Evolutionary conservation across 805 yeast species (phyloP), one percentile per base, ranked within the genome.

Genomic region (Metschnikowia vanudenii): DNA sequence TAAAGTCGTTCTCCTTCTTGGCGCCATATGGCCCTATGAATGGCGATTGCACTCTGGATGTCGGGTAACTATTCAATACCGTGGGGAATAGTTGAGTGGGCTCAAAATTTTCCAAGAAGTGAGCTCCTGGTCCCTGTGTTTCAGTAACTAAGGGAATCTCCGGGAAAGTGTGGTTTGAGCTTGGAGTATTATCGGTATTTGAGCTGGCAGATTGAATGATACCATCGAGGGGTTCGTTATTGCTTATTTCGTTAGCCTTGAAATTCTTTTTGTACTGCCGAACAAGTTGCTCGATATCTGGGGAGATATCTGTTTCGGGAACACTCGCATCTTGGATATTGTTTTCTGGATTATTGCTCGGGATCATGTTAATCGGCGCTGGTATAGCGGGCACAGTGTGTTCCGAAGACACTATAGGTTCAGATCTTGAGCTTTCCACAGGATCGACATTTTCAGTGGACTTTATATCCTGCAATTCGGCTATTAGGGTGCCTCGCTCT

Each of bases 121-220:
- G 68, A 46, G 59, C 66, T 36, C 71, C 69, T 29, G 76, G 69
- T 17, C 85, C 72, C 47, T 79, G 66, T 48, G 69, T 74, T 46
- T 74, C 74, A 8, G 84, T 78, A 43, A 81, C 76, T 39, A 81
- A 72, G 14, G 82, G 70, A 64, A 82, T 81, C 31, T 75, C 79
- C 26, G 78, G 76, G 49, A 84, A 71, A 10, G 74, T 68, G 31
- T 61, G 61, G 11, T 62, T 55, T 4, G 73, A 66, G 29, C 70
- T 63, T 1, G 75, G 75, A 2, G 74, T 67, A 14, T 62, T 61
- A 22, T 63, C 69, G 24, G 52, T 37, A 30, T 47, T 46, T 1
- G 58, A 44, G 17, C 29, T 33, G 5, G 41, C 28, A 2, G 33
- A 24, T n/a, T 39, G 48, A 43, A 35, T 40, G 5, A 31, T 4